These are phyloP conservation scores for Radiomyces spectabilis DNA, from an alignment of 192 early-diverging fungal genomes.

Conservation along the genomic window DNA sequence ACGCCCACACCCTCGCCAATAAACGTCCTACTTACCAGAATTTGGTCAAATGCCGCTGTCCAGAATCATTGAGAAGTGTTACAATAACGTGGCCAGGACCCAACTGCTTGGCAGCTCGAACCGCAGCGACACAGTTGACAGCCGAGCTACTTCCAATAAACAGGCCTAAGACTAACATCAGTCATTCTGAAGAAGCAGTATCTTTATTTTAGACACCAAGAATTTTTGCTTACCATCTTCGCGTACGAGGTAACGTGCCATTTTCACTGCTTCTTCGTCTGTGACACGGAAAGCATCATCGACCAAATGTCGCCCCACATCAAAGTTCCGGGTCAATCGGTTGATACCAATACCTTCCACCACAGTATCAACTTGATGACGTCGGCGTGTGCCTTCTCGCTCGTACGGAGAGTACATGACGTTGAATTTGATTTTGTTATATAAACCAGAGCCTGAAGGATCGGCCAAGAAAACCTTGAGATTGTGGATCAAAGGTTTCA, in stretches of 20 bases:
- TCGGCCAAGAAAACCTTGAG: conserved; percentile 77
- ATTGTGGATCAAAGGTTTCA: conserved; percentile 58
- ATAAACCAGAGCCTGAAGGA: conserved; percentile 88
- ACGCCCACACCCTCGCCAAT: too few relatives aligned
- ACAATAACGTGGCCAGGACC: conserved; percentile 90
- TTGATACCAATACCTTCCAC: conserved; percentile 97
- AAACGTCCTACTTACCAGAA: conserved; percentile 64
- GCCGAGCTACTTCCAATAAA: conserved; percentile 89
- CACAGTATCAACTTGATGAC: conserved; percentile 97
- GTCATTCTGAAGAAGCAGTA: not conserved
- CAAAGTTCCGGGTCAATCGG: conserved; percentile 85
- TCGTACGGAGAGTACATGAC: conserved; percentile 87
- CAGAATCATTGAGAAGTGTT: conserved; percentile 86
- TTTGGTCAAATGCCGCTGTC: conserved; percentile 89
- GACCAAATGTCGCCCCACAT: conserved; percentile 47
- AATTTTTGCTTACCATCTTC: conserved; percentile 50
- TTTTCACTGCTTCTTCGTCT: conserved; percentile 83
- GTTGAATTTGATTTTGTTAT: conserved; percentile 83
- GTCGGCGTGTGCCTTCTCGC: conserved; percentile 78
- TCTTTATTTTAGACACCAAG: not conserved
- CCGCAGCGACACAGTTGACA: conserved; percentile 88
- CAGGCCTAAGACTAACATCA: conserved; percentile 38
- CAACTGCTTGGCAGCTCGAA: conserved; percentile 63
- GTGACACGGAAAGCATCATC: conserved; percentile 80
- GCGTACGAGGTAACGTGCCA: conserved; percentile 80